Conservation (phyloP, 2,329 filamentous ascomycete species). For the Xylariaceae sp. region DNA sequence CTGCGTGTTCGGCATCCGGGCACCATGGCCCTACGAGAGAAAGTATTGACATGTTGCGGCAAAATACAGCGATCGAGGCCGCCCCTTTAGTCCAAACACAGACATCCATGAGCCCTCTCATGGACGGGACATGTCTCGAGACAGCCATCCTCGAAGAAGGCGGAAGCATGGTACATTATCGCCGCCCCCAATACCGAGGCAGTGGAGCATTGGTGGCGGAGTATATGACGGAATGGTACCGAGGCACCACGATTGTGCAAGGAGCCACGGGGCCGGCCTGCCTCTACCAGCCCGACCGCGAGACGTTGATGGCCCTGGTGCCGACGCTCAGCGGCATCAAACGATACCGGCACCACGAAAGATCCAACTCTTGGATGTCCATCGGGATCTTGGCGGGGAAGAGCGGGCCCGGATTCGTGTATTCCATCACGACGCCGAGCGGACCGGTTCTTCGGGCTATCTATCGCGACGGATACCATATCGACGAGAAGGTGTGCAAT, state of each 20-base stretch:
- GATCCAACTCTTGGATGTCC: background rate
- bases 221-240: background rate
- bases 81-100: slow-evolving; percentile 12
- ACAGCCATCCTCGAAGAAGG: slow-evolving; percentile 4
- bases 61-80: slow-evolving; percentile 4
- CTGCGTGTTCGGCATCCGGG: background rate
- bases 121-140: slow-evolving; percentile 3
- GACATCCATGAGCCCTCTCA: background rate
- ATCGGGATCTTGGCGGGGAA: background rate
- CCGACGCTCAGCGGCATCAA: background rate
- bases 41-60: background rate
- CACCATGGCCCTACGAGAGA: background rate
- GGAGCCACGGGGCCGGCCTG: slow-evolving; percentile 8
- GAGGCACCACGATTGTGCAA: background rate
- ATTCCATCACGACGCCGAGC: background rate
- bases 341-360: background rate
- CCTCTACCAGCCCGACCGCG: slow-evolving; percentile 1
- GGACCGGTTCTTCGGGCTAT: background rate
- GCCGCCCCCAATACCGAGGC: background rate
- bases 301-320: slow-evolving; percentile 5
- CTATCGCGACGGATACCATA: background rate
- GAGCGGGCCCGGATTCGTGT: slow-evolving; percentile 6
- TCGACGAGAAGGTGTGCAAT: background rate
- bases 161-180: slow-evolving; percentile 11
- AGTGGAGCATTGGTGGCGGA: background rate